Evolutionary conservation across 1,139 yeast species (phyloP), one percentile per base, ranked within the genome.

Genomic region (Yamadazyma jaroonii): DNA sequence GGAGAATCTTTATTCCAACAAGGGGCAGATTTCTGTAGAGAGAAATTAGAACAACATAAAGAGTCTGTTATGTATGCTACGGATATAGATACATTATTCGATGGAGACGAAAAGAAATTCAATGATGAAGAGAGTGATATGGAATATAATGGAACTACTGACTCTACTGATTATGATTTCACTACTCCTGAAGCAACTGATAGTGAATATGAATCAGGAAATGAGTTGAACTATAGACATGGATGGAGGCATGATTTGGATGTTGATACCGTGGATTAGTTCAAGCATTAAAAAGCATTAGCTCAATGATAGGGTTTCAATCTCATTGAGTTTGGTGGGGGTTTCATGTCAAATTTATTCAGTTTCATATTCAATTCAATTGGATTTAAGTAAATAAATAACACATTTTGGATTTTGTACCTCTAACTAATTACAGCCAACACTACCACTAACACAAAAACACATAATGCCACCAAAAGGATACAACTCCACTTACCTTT

Each of bases 401-500:
- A 21, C 23, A 21, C 9, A 21, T 9, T 22, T 8, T 22, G 7
- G 7, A 7, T 9, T 6, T 17, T 17, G 20, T 4, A 4, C 6
- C 20, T 21, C 28, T 38, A 68, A 45, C 73, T 67, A 6, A 70
- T 38, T 2, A 67, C 67, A 0, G 65, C 67, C 39, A 71, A 54
- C 3, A 71, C 70, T 15, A 70, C 45, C 2, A 70, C 50, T 47
- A 70, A 55, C 21, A 67, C 62, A 38, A 70, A 49, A 5, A 71
- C 55, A 37, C 65, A 55, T 34, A 71, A 54, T 2, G 71, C 74
- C 12, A 79, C 62, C 40, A 87, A 61, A 15, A 82, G 49, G 12
- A 82, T 72, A 54, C 88, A 81, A 23, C 86, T 77, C 82, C 95
- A 88, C 53, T 79, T 83, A 5, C 89, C 74, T 48, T 79, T 79